Percentiles rank a stretch among this genome's conserved stretches.
Conservation (phyloP, 1,139 yeast species). For the Meyerozyma athensensis region DNA sequence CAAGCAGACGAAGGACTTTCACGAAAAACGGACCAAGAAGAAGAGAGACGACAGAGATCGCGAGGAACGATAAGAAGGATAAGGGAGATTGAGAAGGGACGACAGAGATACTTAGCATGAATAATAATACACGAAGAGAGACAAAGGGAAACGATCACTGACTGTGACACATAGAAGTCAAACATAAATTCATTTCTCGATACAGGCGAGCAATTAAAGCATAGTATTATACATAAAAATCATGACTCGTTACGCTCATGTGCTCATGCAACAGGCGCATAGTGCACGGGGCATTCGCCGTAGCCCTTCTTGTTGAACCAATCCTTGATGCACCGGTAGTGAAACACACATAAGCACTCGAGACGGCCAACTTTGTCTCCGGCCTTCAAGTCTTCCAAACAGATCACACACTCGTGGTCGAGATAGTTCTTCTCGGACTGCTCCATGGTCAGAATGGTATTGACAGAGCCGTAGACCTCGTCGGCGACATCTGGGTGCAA, state of each 20-base stretch:
- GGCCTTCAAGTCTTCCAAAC: slow-evolving; percentile 80
- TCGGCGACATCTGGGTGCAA: slow-evolving; percentile 4
- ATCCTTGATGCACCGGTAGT: slow-evolving; percentile 79
- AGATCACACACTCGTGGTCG: slow-evolving; percentile 82
- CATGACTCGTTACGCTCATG: neutral
- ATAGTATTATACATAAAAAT: too few species aligned
- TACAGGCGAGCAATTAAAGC: too few species aligned
- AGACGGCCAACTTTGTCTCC: slow-evolving; percentile 89
- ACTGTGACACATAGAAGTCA: too few species aligned
- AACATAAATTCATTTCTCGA: too few species aligned
- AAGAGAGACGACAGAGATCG: slow-evolving; percentile 41
- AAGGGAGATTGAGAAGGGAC: neutral
- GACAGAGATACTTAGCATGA: neutral
- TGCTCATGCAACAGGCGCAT: neutral
- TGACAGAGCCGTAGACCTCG: slow-evolving; percentile 18
- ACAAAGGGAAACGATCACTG: too few species aligned
- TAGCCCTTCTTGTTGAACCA: slow-evolving; percentile 88
- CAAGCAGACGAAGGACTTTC: slow-evolving; percentile 72
- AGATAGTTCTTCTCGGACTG: slow-evolving; percentile 21
- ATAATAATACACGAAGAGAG: neutral
- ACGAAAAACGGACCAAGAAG: slow-evolving; percentile 35
- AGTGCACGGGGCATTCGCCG: slow-evolving; percentile 84
- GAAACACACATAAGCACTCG: slow-evolving; percentile 93
- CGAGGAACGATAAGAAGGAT: slow-evolving; percentile 32
- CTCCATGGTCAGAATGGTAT: slow-evolving; percentile 21